A percentile compares a stretch with the other conserved stretches of the same genome.
phyloP scores from a whole-genome alignment of 2,329 filamentous ascomycete genomes.

The Calonectria pseudoreteaudii region DNA sequence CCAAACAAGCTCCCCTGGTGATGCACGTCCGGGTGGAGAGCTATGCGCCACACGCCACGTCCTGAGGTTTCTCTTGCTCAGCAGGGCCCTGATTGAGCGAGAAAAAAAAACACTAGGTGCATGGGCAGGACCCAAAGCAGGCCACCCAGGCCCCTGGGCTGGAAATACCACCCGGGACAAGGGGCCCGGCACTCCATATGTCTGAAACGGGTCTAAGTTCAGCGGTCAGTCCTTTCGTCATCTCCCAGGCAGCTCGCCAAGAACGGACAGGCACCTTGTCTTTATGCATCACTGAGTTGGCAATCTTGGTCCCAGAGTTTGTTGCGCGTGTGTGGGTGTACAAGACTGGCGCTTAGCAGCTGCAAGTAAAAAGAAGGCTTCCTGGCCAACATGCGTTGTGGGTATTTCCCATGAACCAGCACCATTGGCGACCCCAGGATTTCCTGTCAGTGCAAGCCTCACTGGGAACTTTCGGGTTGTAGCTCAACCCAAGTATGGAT shows the following conservation, averaged over 20 bases:
- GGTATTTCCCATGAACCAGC: background rate
- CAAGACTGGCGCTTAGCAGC: background rate
- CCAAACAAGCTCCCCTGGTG: constrained; percentile 42
- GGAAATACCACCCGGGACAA: constrained; percentile 11
- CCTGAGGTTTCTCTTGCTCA: background rate
- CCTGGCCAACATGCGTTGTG: background rate
- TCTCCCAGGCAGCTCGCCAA: constrained; percentile 34
- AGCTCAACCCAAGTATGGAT: background rate
- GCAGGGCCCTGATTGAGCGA: background rate
- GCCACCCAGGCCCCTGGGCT: constrained; percentile 20
- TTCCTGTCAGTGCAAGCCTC: background rate
- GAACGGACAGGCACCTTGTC: background rate
- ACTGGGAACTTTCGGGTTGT: background rate
- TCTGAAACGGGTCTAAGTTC: constrained; percentile 44
- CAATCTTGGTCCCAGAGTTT: constrained; percentile 7
- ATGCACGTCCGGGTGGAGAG: constrained; percentile 29
- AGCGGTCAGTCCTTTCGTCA: constrained; percentile 36
- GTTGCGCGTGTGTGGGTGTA: background rate
- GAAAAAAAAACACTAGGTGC: constrained; percentile 12
- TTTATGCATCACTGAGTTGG: constrained; percentile 13
- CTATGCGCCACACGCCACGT: constrained; percentile 14
- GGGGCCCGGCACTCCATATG: constrained; percentile 25
- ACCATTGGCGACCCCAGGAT: background rate
- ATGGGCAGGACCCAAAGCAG: background rate
- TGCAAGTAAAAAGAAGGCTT: background rate